Percentiles rank a stretch among this genome's conserved stretches.
These are phyloP conservation scores for Thalassiosira delicatula DNA, from an alignment of 352 stramenopile species.

Conservation along the genomic window DNA sequence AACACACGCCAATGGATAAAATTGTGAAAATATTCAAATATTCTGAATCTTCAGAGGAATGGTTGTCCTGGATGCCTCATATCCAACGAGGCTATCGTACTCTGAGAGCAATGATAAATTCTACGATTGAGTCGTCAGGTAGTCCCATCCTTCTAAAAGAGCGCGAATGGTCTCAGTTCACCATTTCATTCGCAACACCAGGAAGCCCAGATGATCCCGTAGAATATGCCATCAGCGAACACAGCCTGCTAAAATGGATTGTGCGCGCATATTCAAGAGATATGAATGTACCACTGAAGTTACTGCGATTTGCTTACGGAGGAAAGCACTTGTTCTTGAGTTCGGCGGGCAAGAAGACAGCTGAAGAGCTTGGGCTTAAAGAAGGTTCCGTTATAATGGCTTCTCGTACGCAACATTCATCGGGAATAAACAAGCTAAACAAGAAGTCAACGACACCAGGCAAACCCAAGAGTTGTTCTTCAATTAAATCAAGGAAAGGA, in stretches of 20 bases:
- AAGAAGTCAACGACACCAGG: background rate
- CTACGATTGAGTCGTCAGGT: too few species aligned
- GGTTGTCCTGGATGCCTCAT: too few species aligned
- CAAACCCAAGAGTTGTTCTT: background rate
- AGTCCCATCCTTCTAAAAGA: too few species aligned
- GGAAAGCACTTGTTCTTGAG: slow-evolving; percentile 1
- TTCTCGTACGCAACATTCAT: background rate
- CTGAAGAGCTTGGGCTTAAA: background rate
- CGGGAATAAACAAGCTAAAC: background rate
- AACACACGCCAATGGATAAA: too few species aligned
- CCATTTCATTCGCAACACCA: too few species aligned
- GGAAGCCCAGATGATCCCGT: too few species aligned
- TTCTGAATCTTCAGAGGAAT: too few species aligned
- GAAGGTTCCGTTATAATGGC: background rate
- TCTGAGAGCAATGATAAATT: too few species aligned
- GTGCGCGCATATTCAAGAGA: background rate
- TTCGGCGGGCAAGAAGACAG: background rate
- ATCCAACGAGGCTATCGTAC: too few species aligned
- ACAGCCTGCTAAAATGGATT: slow-evolving; percentile 4
- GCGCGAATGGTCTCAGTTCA: too few species aligned
- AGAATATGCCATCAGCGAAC: too few species aligned
- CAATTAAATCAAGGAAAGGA: background rate
- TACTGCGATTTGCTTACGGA: background rate
- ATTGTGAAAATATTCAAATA: too few species aligned
- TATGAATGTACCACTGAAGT: background rate